phyloP scores from a whole-genome alignment of 2,329 filamentous ascomycete species.

The Cladophialophora exuberans region DNA sequence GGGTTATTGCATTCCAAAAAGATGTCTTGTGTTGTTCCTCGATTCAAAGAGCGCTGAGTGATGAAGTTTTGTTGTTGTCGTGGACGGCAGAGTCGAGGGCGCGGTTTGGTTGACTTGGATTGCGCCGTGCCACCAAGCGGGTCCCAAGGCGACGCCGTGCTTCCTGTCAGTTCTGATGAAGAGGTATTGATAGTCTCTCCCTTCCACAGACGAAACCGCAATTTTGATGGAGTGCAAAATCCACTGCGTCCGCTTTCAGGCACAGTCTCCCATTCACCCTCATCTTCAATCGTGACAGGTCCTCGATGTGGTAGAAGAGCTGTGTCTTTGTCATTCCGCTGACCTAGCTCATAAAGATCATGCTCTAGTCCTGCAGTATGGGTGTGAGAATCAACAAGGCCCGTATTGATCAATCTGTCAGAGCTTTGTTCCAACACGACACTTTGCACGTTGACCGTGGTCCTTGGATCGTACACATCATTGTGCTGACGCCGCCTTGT shows the following conservation, averaged over 20 bases:
- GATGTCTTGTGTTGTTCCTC: too few species aligned
- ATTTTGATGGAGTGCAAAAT: conserved; percentile 23
- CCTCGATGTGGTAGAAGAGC: neutral
- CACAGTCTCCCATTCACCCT: conserved; percentile 15
- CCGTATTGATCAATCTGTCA: too few species aligned
- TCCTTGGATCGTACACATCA: neutral
- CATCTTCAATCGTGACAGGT: neutral
- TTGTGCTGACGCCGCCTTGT: neutral
- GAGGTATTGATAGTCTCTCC: conserved; percentile 13
- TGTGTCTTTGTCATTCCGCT: neutral
- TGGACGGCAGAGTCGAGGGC: neutral
- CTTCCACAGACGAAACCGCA: conserved; percentile 25
- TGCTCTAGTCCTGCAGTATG: too few species aligned
- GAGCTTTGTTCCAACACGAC: neutral
- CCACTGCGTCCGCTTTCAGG: conserved; percentile 24
- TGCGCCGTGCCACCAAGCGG: conserved; percentile 12
- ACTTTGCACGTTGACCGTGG: neutral
- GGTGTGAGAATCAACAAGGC: too few species aligned
- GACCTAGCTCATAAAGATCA: neutral
- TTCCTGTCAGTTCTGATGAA: neutral
- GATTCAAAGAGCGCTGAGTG: neutral
- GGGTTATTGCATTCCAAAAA: too few species aligned
- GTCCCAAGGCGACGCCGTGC: conserved; percentile 25
- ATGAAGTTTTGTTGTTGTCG: neutral
- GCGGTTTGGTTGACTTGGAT: neutral